Base-by-base conservation (phyloP, 257 asterid species). In the Apocynum venetum region DNA sequence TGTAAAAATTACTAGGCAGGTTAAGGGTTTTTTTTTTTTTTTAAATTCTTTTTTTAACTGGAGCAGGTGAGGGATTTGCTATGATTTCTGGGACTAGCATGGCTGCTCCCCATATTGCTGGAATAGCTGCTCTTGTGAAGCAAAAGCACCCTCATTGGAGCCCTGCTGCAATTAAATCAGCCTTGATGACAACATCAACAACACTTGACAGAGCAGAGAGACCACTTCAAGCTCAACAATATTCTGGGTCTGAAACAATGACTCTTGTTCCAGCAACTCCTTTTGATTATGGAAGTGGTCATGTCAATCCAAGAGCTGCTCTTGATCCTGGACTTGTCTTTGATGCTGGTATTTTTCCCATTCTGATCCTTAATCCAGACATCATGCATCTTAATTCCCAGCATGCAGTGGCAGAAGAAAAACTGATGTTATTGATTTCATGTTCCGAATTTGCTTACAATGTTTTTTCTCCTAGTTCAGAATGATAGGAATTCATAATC, bases 81-180 rank as follows among this genome's bases (percentile, higher is more conserved):
- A 80, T 91, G 91, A 86, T 91, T 80, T 91, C 97, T 35, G 97
- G 97, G 55, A 91, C 97, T 41, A 91, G 97, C 93, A 91, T 91
- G 97, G 97, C 97, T 66, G 91, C 97, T 14, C 95, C 97, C 36
- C 97, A 91, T 73, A 89, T 91, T 72, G 91, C 97, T 25, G 97
- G 97, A 80, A 91, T 91, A 80, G 95, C 97, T 61, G 93, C 97
- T 81, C 94, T 91, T 35, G 79, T 91, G 85, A 91, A 91, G 83
- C 94, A 88, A 79, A 90, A 89, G 79, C 85, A 91, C 78, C 97
- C 94, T 83, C 97, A 80, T 75, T 92, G 97, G 97, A 92, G 96
- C 72, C 97, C 97, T 41, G 93, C 94, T 66, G 94, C 97, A 67
- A 89, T 91, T 41, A 91, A 89, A 80, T 91, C 97, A 25, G 91